These are phyloP conservation scores for Pleurotus pulmonarius DNA, from an alignment of 768 basidiomycete genomes.

Conservation along the genomic window DNA sequence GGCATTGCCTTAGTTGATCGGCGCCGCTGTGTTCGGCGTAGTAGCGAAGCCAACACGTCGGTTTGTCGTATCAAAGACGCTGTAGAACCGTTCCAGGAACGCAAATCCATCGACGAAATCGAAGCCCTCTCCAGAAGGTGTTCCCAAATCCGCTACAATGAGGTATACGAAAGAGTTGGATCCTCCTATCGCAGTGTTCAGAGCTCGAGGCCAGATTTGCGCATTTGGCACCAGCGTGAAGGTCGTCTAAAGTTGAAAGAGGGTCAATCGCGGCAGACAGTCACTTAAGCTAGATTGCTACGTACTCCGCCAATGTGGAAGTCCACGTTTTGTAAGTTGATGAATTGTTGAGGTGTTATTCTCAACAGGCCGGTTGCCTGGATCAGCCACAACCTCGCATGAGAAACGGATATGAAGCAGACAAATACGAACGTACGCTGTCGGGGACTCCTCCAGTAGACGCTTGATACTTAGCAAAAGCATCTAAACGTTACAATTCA, in stretches of 20 bases:
- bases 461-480: constrained; percentile 50
- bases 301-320: constrained; percentile 46
- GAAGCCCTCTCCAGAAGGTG: constrained; percentile 48
- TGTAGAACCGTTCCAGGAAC: constrained; percentile 62
- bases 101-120: constrained; percentile 65
- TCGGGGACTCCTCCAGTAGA: constrained; percentile 53
- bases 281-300: not conserved
- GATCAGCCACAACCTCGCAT: not conserved
- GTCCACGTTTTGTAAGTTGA: constrained; percentile 44
- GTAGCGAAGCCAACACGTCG: constrained; percentile 32
- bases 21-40: constrained; percentile 30
- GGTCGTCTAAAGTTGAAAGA: constrained; percentile 28
- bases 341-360: constrained; percentile 45
- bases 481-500: constrained; percentile 26
- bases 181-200: constrained; percentile 59
- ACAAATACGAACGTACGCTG: constrained; percentile 24
- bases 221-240: constrained; percentile 60
- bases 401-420: too few species aligned
- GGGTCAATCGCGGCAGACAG: not conserved
- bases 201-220: constrained; percentile 64
- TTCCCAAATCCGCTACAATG: constrained; percentile 51
- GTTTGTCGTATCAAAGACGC: constrained; percentile 43
- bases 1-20: constrained; percentile 24
- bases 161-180: constrained; percentile 46
- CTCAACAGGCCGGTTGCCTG: constrained; percentile 55